phyloP scores from a whole-genome alignment of 495 filamentous ascomycete species.

The Aspergillus sclerotiicarbonarius region DNA sequence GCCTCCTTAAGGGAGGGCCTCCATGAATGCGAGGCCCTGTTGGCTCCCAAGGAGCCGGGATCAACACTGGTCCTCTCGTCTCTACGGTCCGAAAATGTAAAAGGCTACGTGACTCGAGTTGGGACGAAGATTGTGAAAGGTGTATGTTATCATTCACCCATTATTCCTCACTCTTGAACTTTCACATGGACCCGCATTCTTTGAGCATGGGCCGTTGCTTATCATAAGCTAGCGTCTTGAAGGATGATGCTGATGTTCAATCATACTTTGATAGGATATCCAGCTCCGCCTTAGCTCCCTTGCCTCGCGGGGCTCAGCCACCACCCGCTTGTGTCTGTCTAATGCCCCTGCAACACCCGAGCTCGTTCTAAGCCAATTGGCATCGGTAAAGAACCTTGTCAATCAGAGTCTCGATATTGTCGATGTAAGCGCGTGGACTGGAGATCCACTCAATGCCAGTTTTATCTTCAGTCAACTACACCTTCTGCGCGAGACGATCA shows the following conservation, averaged over 20 bases:
- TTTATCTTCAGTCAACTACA: constrained; percentile 80
- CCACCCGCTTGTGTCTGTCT: constrained; percentile 57
- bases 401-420: constrained; percentile 76
- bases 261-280: constrained; percentile 42
- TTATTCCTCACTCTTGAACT: constrained; percentile 3
- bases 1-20: constrained; percentile 76
- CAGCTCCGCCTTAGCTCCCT: constrained; percentile 49
- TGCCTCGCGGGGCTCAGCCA: constrained; percentile 42
- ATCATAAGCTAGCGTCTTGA: neutral
- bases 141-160: constrained; percentile 42
- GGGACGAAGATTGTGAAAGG: constrained; percentile 76
- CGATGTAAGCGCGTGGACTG: constrained; percentile 68
- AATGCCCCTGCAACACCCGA: constrained; percentile 46
- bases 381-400: constrained; percentile 69
- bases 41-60: constrained; percentile 77
- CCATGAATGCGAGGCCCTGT: constrained; percentile 79
- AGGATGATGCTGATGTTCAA: neutral
- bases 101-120: constrained; percentile 83
- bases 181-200: neutral
- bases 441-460: constrained; percentile 53
- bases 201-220: neutral
- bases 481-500: constrained; percentile 70
- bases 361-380: constrained; percentile 63
- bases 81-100: constrained; percentile 82
- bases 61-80: constrained; percentile 87